Evolutionary conservation across 257 asterid genomes (phyloP).

Genomic region (Primulina huaijiensis): DNA sequence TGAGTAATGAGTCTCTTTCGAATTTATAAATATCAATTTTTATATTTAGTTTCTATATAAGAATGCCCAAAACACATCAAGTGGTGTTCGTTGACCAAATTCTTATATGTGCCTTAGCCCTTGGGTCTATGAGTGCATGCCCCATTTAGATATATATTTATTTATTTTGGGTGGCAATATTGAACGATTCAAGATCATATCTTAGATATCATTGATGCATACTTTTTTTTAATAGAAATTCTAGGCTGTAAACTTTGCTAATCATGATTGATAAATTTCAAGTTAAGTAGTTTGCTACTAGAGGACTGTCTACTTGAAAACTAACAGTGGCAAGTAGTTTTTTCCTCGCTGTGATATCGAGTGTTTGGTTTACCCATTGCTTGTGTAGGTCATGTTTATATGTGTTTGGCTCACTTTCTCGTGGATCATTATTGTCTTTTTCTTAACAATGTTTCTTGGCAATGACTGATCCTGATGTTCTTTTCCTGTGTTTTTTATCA

Average conservation of each 20-base stretch:
- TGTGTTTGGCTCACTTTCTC: not conserved
- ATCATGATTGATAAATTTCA: no score
- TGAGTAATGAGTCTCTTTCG: not conserved
- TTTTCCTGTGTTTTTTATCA: not conserved
- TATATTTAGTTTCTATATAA: not conserved
- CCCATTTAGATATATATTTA: not conserved
- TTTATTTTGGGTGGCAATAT: not conserved
- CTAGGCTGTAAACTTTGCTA: no score
- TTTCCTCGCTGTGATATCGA: not conserved
- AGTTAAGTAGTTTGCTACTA: no score
- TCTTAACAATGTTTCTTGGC: conserved; percentile 2
- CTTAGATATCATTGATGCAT: no score
- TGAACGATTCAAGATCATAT: no score
- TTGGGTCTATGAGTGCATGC: not conserved
- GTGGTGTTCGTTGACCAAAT: not conserved
- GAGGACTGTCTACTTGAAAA: no score
- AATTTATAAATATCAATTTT: no score
- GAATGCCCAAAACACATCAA: not conserved
- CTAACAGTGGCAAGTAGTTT: no score
- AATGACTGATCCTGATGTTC: not conserved
- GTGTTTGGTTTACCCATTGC: not conserved
- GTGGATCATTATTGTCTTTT: not conserved
- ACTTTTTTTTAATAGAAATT: no score
- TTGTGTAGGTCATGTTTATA: no score
- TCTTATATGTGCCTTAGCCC: not conserved